Base-by-base conservation (phyloP, 2,329 filamentous ascomycete genomes). In the Scleromitrula shiraiana region DNA sequence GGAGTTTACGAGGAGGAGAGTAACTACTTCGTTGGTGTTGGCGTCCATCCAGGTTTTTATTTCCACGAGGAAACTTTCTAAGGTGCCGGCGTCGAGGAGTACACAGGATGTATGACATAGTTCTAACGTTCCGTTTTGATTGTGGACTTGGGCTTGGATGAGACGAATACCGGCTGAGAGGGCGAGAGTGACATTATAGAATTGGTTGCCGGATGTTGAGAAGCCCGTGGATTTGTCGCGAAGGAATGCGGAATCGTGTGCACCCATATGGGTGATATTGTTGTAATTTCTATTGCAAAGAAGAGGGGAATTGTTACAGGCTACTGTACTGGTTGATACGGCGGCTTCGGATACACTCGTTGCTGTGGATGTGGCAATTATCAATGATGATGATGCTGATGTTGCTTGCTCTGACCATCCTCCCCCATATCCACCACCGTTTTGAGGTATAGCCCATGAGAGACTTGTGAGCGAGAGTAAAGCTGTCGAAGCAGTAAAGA, bases 221-320 rank as follows among this genome's bases (percentile, higher is more conserved):
- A 1, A 71, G 70, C 7, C 72, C 57, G 42, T 68, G 55, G 33
- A 46, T 14, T 40, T 41, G 30, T 62, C 54, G 39, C 82, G 78
- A 33, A 82, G 74, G 58, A 85, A 85, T 30, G 79, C 74, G 12
- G 75, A 76, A 66, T 86, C 75, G 65, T 86, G 83, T 6, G 82
- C 72, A 20, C 80, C 83, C 60, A 91, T 77, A 64, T 90, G 77
- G 3, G 86, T 90, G 57, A 93, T 77, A 56, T 84, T 79, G 68
- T 80, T 82, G 70, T 93, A 93, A 15, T 77, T 68, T 54, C 78
- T 78, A 52, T 68, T 70, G 71, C 88, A 93, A 33, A 93, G 76
- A 36, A 73, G 69, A 0, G 85, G 84, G 1, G 84, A 88, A 71
- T 91, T 91, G 69, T 93, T 93, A 76, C 88, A 93, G 22, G 59